Conservation (phyloP, 306 rosid genomes). For the Cucumis melo region DNA sequence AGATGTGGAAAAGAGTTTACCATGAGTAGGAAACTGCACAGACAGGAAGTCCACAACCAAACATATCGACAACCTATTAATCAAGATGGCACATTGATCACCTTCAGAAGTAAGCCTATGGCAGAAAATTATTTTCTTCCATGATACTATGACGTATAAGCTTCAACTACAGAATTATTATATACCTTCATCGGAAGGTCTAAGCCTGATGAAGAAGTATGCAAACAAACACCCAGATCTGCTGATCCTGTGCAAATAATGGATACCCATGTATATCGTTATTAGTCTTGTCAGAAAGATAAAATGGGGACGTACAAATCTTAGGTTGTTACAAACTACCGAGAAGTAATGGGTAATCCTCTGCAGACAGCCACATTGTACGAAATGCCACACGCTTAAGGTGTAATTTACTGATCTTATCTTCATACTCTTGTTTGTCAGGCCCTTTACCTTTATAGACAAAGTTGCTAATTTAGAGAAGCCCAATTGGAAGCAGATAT, state of each 20-base stretch:
- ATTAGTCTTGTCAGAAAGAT: conserved; percentile 1
- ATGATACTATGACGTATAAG: background rate
- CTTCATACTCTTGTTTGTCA: conserved; percentile 71
- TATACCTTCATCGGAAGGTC: conserved; percentile 99
- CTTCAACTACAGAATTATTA: background rate
- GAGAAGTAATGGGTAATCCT: conserved; percentile 81
- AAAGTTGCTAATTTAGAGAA: conserved; percentile 6
- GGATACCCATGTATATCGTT: conserved; percentile 1
- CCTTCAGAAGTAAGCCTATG: background rate
- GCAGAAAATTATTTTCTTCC: background rate
- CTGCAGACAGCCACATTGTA: conserved; percentile 91
- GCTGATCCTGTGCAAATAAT: conserved; percentile 60
- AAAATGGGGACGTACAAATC: background rate
- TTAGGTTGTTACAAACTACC: conserved; percentile 33
- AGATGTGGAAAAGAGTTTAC: conserved; percentile 22
- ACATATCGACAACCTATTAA: conserved; percentile 88
- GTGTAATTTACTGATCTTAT: conserved; percentile 56
- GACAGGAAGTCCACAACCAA: conserved; percentile 96
- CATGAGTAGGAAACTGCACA: conserved; percentile 97
- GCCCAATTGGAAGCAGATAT: conserved; percentile 1
- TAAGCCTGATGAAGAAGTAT: conserved; percentile 91
- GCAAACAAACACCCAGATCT: conserved; percentile 88
- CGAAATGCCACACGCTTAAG: conserved; percentile 94
- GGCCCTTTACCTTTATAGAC: conserved; percentile 76
- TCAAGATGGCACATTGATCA: background rate